Evolutionary conservation across 306 rosid genomes (phyloP), one percentile per base, ranked within the genome.

Genomic region (Morella rubra): DNA sequence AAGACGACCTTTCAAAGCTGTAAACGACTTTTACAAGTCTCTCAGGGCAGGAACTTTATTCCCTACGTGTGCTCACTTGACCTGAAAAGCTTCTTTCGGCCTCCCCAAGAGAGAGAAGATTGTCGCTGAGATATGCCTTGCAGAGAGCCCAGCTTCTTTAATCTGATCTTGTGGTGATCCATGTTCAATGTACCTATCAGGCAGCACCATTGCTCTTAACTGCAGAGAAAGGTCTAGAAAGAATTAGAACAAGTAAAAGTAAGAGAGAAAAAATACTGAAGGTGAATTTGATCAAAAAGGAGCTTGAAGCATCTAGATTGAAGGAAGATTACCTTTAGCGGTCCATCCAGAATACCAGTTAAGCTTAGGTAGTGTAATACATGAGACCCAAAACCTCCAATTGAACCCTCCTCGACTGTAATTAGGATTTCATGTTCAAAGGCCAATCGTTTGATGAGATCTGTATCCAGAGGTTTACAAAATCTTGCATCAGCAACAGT

Each of bases 301-400:
- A 74, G 60, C 6, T 42, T 55, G 75, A 61, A 46, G 5, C 37
- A 32, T 76, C 59, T 70, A 11, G 5, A 44, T 44, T 59, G 56
- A 78, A 45, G 80, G 68, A 44, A 77, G 13, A 47, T 76, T 90
- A 94, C 98, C 95, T 94, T 91, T 27, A 91, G 84, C 59, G 85
- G 86, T 71, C 93, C 93, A 78, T 94, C 98, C 22, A 94, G 81
- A 83, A 89, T 85, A 69, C 97, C 93, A n/a, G 85, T 70, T 73
- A 94, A 82, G 88, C 91, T 83, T 77, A 91, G 82, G 88, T 79
- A 90, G 24, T 94, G 91, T 59, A 93, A 84, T 13, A 94, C 98
- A 55, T 94, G 98, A 71, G 98, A 94, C 51, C 97, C 98, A 80
- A 94, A 94, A 59, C 97, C 98, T 72, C 98, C 98, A 55, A 94